Evolutionary conservation across 1,139 yeast genomes (phyloP).

Genomic region (Saccharomyces pastorianus): DNA sequence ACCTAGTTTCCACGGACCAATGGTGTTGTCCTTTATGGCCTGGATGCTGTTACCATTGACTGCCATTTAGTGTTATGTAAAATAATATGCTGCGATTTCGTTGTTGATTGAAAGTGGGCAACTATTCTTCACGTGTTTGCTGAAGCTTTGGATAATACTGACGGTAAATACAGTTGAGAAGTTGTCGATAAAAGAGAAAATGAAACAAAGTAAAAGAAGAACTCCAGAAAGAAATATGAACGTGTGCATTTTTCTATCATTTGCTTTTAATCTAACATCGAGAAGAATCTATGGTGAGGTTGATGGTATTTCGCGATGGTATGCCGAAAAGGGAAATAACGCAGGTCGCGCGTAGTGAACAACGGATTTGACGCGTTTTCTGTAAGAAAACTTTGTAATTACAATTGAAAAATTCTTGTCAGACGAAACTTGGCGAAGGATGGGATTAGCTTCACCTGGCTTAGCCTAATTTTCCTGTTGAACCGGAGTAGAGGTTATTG

Average conservation of each 20-base stretch:
- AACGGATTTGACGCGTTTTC: background rate
- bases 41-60: slow-evolving; percentile 12
- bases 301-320: background rate
- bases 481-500: background rate
- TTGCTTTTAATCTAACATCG: background rate
- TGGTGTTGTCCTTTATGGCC: slow-evolving; percentile 34
- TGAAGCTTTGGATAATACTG: background rate
- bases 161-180: background rate
- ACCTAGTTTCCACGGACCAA: slow-evolving; percentile 97
- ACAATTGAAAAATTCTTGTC: background rate
- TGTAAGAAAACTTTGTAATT: background rate
- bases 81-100: background rate
- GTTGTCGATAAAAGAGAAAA: background rate
- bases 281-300: background rate
- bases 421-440: background rate
- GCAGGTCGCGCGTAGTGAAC: background rate
- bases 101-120: background rate
- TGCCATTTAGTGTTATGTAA: background rate
- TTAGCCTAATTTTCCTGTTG: background rate
- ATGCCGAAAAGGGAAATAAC: background rate
- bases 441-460: background rate
- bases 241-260: background rate
- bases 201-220: background rate
- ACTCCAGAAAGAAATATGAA: background rate
- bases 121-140: background rate